Evolutionary conservation across 345 rosid species (phyloP).

Genomic region (Cardamine resedifolia): DNA sequence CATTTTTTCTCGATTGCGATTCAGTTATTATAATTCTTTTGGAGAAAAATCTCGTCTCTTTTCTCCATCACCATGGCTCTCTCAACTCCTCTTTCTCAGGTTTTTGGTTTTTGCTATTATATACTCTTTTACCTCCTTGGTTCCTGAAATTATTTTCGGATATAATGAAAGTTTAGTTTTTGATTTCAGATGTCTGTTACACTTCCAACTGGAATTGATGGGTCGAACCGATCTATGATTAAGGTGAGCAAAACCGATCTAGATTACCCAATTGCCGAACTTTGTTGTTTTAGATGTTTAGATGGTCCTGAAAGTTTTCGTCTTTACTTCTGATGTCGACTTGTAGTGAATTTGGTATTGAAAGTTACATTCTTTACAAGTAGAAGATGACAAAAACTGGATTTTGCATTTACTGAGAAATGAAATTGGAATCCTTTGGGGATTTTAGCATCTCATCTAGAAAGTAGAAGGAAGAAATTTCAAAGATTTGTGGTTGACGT

Average conservation of each 20-base stretch:
- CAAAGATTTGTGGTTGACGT: background rate
- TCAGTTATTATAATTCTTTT: background rate
- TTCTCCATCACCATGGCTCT: constrained; percentile 34
- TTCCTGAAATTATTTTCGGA: background rate
- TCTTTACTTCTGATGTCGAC: constrained; percentile 21
- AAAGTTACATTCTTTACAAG: constrained; percentile 19
- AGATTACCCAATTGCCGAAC: background rate
- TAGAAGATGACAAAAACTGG: constrained; percentile 18
- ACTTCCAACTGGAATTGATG: constrained; percentile 34
- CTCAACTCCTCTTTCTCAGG: constrained; percentile 34
- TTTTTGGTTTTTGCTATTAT: background rate
- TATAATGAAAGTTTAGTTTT: constrained; percentile 16
- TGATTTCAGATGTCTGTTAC: constrained; percentile 29
- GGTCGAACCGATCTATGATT: constrained; percentile 30
- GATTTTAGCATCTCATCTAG: background rate
- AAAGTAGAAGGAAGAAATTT: background rate
- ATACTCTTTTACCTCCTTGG: background rate
- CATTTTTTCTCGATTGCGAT: background rate
- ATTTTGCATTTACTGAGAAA: background rate
- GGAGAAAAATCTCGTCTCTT: background rate
- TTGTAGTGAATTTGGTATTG: constrained; percentile 8
- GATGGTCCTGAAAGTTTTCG: constrained; percentile 21
- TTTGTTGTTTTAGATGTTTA: constrained; percentile 32
- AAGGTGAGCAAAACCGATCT: constrained; percentile 27
- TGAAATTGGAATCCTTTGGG: background rate